phyloP scores from a whole-genome alignment of 768 basidiomycete species.

The Pseudohyphozyma bogoriensis region DNA sequence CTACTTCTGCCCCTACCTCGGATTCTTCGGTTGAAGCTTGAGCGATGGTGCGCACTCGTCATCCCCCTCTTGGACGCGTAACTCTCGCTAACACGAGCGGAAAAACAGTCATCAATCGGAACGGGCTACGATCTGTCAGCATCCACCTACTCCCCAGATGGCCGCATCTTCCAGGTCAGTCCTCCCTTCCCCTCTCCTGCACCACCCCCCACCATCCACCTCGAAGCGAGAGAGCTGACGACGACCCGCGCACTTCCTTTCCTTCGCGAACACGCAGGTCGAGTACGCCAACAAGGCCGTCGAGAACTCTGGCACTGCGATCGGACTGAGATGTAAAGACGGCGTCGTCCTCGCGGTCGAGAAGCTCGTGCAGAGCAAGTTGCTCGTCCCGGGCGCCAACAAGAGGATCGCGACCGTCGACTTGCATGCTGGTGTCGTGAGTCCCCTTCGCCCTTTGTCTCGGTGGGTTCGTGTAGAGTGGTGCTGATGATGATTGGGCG shows the following conservation, averaged over 20 bases:
- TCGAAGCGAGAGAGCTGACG: not conserved
- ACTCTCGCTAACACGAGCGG: too few species aligned
- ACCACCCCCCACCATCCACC: too few species aligned
- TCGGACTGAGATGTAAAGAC: slow-evolving; percentile 87
- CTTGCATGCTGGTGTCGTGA: slow-evolving; percentile 81
- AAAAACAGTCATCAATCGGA: slow-evolving; percentile 98
- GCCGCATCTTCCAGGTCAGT: slow-evolving; percentile 89
- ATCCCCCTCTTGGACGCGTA: too few species aligned
- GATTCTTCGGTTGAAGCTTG: too few species aligned
- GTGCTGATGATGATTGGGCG: not conserved
- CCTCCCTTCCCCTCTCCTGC: not conserved
- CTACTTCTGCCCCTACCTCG: too few species aligned
- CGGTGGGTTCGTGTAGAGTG: not conserved
- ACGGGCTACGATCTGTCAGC: slow-evolving; percentile 97
- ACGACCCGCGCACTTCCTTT: not conserved
- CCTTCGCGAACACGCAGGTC: slow-evolving; percentile 51
- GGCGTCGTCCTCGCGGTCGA: slow-evolving; percentile 95
- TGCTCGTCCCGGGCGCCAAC: slow-evolving; percentile 85
- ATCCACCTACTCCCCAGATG: slow-evolving; percentile 74
- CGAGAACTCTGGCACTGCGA: slow-evolving; percentile 98
- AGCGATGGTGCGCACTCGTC: too few species aligned
- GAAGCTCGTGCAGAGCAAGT: slow-evolving; percentile 90
- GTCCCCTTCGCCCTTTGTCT: slow-evolving; percentile 15
- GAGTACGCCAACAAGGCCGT: slow-evolving; percentile 98
- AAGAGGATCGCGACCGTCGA: slow-evolving; percentile 88